Conservation (phyloP, 2,329 filamentous ascomycete species). For the Colletotrichum scovillei region DNA sequence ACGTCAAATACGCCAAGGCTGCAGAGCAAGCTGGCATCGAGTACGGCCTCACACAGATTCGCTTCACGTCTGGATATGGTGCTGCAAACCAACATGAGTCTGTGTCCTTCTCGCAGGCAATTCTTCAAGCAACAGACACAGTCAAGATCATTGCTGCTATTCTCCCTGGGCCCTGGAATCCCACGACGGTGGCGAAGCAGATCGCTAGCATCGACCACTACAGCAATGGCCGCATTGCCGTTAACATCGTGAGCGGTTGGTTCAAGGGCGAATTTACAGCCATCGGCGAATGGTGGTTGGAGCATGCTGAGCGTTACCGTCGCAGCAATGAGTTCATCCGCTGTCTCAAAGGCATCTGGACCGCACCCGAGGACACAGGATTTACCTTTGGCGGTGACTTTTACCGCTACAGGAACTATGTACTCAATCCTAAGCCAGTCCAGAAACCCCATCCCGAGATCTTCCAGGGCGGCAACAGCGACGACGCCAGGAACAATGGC, state of each 20-base stretch:
- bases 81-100: constrained; percentile 63
- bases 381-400: constrained; percentile 64
- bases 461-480: constrained; percentile 64
- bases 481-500: constrained; percentile 61
- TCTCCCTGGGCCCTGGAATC: constrained; percentile 62
- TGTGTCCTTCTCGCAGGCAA: constrained; percentile 62
- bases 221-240: constrained; percentile 60
- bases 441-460: constrained; percentile 61
- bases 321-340: constrained; percentile 62
- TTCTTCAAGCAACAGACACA: constrained; percentile 57
- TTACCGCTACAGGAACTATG: constrained; percentile 63
- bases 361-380: constrained; percentile 50
- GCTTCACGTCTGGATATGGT: constrained; percentile 63
- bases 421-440: constrained; percentile 61
- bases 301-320: constrained; percentile 63
- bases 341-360: constrained; percentile 63
- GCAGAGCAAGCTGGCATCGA: constrained; percentile 62
- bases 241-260: constrained; percentile 65
- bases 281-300: constrained; percentile 66
- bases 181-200: constrained; percentile 63
- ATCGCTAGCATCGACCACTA: constrained; percentile 65
- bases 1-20: constrained; percentile 59
- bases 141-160: constrained; percentile 64
- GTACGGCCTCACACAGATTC: constrained; percentile 62
- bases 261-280: constrained; percentile 62